Conservation (phyloP, 306 rosid genomes). For the Calophaca sinica region DNA sequence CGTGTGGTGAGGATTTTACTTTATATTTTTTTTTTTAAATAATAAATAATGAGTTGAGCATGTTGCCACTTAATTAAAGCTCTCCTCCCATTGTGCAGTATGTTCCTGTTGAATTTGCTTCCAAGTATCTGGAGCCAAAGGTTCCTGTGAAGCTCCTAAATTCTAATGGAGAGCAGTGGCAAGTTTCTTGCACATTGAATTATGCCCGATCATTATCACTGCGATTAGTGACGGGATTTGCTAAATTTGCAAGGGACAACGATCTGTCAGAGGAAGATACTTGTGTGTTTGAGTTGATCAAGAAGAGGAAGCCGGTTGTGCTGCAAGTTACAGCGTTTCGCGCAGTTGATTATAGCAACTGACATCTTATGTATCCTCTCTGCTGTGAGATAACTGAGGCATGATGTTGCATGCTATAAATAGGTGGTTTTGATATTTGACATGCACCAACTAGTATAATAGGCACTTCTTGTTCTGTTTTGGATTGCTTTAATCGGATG, state of each 20-base stretch:
- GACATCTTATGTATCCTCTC: not conserved
- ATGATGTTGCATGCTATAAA: not conserved
- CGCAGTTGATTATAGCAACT: not conserved
- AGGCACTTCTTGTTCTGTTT: no score
- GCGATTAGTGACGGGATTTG: no score
- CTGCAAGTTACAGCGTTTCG: conserved; percentile 38
- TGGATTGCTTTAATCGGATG: not conserved
- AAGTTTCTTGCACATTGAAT: not conserved
- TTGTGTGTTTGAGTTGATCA: conserved; percentile 51
- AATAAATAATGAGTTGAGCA: no score
- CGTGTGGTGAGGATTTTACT: conserved; percentile 44
- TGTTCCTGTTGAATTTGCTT: conserved; percentile 37
- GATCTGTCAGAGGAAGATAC: not conserved
- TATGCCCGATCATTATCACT: no score
- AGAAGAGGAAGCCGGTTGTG: conserved; percentile 1
- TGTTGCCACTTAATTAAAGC: not conserved
- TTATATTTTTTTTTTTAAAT: not conserved
- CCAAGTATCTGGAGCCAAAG: conserved; percentile 23
- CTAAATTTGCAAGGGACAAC: no score
- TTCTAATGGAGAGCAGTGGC: conserved; percentile 33
- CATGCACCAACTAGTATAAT: not conserved
- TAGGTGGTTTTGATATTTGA: not conserved
- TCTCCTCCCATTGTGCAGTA: conserved; percentile 37
- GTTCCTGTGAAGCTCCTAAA: conserved; percentile 33
- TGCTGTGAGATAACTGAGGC: not conserved